Percentiles rank a stretch among this genome's conserved stretches.
These are phyloP conservation scores for Arachnopeziza araneosa DNA, from an alignment of 2,329 filamentous ascomycete species.

Conservation along the genomic window DNA sequence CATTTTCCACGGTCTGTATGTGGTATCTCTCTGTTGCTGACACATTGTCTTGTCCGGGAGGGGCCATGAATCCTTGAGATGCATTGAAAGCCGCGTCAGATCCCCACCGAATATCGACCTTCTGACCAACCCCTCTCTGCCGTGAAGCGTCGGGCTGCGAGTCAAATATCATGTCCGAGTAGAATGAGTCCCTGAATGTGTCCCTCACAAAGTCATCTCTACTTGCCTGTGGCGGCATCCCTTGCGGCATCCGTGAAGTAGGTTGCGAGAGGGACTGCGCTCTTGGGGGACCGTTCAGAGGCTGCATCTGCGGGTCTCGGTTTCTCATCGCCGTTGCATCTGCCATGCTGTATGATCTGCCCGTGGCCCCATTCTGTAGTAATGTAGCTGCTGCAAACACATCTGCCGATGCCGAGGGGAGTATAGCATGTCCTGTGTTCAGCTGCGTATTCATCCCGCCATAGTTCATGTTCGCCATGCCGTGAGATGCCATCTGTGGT, in stretches of 20 bases:
- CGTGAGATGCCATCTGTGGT: constrained; percentile 17
- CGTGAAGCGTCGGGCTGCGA: constrained; percentile 7
- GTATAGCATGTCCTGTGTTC: constrained; percentile 11
- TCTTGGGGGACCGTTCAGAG: constrained; percentile 17
- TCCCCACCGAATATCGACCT: constrained; percentile 54
- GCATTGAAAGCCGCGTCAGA: constrained; percentile 60
- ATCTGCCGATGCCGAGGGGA: constrained; percentile 40
- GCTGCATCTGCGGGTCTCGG: constrained; percentile 11
- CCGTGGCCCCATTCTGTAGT: constrained; percentile 38
- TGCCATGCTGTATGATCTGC: constrained; percentile 27
- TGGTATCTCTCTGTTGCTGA: constrained; percentile 52
- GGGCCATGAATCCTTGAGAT: constrained; percentile 53
- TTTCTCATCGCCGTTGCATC: constrained; percentile 18
- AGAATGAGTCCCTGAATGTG: constrained; percentile 19
- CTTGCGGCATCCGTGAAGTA: constrained; percentile 5
- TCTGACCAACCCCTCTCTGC: constrained; percentile 21
- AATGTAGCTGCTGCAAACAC: constrained; percentile 54
- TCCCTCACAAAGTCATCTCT: constrained; percentile 20
- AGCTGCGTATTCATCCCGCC: constrained; percentile 17
- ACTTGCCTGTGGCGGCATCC: constrained; percentile 11
- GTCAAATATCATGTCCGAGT: constrained; percentile 26
- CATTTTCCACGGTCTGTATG: constrained; percentile 49
- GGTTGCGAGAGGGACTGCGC: constrained; percentile 25
- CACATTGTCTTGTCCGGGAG: constrained; percentile 49
- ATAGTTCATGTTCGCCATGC: constrained; percentile 17